Base-by-base conservation (phyloP, 78 protist species). In the Emiliania huxleyi region DNA sequence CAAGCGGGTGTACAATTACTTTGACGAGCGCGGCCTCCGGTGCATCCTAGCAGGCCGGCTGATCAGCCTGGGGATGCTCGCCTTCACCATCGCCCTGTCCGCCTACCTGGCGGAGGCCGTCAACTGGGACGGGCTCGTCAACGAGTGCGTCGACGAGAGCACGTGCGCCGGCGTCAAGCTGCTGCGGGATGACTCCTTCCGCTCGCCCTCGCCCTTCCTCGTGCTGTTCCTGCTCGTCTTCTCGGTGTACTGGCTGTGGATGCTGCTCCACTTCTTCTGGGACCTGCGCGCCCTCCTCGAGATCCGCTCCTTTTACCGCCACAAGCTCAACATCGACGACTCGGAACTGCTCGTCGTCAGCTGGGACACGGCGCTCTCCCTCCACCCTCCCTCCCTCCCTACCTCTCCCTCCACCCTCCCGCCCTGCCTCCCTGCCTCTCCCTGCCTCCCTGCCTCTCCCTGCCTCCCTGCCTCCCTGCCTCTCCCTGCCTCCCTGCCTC, bases 1-100 rank as follows among this genome's bases (percentile, higher is more conserved):
- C 89, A 8, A 37, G 56, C 46, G 89, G 19, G 56, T 81, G 5
- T 81, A 92, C 77, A 38, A 33, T 23, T 92, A 92, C 94, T 84
- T 42, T 52, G 2, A 40, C 43, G 91, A 90, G 62, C 62, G 71
- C 38, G 94, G 94, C 3, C 73, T 92, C 33, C 46, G 52, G 90
- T 55, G 84, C 84, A 92, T 69, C 26, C 85, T 79, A 2, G 15
- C 83, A 38, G 15, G 44, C 29, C 90, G 94, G 38, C 18, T 84
- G 21, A 56, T 84, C 81, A 55, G 46, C 29, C 84, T 92, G 19
- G 15, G 48, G 12, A 90, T 56, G 88, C 62, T 81, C 45, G 75
- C 83, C 21, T 92, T 92, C 77, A 88, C 71, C 6, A 35, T 92
- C 21, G 19, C 1, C 37, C 19, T 84, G 35, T 23, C 69, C 19